phyloP scores from a whole-genome alignment of 805 yeast genomes.

The Zygosaccharomyces lentus region DNA sequence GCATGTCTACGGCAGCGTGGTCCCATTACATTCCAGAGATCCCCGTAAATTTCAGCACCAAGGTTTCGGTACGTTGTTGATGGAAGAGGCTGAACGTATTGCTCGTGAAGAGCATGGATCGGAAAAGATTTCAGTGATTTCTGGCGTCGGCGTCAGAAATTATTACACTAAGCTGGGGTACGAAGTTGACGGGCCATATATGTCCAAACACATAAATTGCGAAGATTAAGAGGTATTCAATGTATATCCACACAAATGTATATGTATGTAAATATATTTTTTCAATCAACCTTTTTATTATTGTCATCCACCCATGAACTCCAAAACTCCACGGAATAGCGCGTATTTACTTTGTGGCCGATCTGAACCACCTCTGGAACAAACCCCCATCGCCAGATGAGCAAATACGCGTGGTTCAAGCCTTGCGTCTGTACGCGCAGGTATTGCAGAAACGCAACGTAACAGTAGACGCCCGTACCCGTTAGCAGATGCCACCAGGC shows the following conservation, averaged over 20 bases:
- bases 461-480: conserved; percentile 82
- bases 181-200: conserved; percentile 89
- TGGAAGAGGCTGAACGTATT: conserved; percentile 98
- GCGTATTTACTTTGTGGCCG: conserved; percentile 19
- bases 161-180: conserved; percentile 92
- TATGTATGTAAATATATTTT: no score
- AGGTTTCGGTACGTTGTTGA: conserved; percentile 93
- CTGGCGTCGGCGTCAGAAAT: conserved; percentile 97
- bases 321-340: conserved; percentile 24
- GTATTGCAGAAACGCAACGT: conserved; percentile 74
- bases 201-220: conserved; percentile 60
- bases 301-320: conserved; percentile 13
- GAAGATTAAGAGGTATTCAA: conserved; percentile 1
- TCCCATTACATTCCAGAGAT: conserved; percentile 92
- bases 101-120: conserved; percentile 95
- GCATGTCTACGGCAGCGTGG: conserved; percentile 97
- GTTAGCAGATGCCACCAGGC: conserved; percentile 97
- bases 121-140: conserved; percentile 83
- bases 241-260: not conserved
- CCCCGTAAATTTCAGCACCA: conserved; percentile 98
- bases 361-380: conserved; percentile 47
- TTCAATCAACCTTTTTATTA: not conserved
- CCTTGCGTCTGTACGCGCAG: conserved; percentile 63
- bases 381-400: conserved; percentile 55
- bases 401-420: conserved; percentile 49